Conservation (phyloP, 2,329 filamentous ascomycete genomes). For the Tolypocladium ophioglossoides region DNA sequence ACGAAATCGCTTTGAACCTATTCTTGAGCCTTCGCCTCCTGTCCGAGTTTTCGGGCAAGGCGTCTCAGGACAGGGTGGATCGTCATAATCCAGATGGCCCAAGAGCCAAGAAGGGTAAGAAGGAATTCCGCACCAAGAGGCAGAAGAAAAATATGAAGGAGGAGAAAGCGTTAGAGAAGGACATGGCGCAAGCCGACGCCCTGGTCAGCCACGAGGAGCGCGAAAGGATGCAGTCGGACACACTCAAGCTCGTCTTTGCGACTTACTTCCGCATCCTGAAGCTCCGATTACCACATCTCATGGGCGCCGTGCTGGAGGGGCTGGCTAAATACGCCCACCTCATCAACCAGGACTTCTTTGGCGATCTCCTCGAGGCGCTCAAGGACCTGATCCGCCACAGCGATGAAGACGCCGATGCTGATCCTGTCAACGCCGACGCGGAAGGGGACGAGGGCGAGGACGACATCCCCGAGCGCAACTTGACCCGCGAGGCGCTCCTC, state of each 20-base stretch:
- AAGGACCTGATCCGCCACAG: constrained; percentile 83
- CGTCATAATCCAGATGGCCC: constrained; percentile 9
- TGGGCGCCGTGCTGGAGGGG: constrained; percentile 95
- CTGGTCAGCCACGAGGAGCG: constrained; percentile 85
- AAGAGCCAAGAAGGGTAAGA: constrained; percentile 51
- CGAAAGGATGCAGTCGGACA: constrained; percentile 90
- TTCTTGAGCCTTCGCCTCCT: constrained; percentile 85
- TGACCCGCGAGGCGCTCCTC: constrained; percentile 77
- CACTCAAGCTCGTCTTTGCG: constrained; percentile 88
- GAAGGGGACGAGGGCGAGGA: constrained; percentile 33
- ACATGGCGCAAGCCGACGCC: constrained; percentile 87
- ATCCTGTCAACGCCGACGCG: constrained; percentile 23
- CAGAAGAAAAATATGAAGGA: constrained; percentile 76
- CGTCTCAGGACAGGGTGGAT: constrained; percentile 68
- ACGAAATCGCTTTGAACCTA: constrained; percentile 80
- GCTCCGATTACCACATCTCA: constrained; percentile 66
- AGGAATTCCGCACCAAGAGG: constrained; percentile 85
- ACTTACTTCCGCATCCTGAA: constrained; percentile 94
- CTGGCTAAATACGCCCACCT: constrained; percentile 88
- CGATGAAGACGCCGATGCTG: constrained; percentile 41
- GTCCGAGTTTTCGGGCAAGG: constrained; percentile 78
- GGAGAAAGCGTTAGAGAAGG: constrained; percentile 79
- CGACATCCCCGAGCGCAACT: constrained; percentile 48
- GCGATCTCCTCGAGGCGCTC: constrained; percentile 85
- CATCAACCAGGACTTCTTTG: constrained; percentile 99